Conservation (phyloP, 495 filamentous ascomycete genomes). For the Staphylotrichum longicolle region DNA sequence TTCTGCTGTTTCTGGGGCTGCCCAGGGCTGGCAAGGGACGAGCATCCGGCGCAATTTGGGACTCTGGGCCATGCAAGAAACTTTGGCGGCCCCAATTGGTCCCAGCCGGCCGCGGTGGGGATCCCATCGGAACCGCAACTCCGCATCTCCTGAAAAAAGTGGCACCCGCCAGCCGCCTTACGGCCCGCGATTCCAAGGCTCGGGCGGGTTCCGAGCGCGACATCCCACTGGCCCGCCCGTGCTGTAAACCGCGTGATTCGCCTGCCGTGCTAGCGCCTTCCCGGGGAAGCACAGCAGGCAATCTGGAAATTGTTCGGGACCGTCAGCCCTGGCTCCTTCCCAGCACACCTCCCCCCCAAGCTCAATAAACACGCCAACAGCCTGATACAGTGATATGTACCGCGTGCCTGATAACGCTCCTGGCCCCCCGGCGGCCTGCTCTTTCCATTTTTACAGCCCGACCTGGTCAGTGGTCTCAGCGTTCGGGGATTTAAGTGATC, state of each 20-base stretch:
- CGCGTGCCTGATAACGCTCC: neutral
- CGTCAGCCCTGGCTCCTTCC: neutral
- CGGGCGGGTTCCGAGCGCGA: slow-evolving; percentile 22
- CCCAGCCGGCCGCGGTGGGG: slow-evolving; percentile 20
- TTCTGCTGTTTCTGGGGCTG: neutral
- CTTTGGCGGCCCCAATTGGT: slow-evolving; percentile 9
- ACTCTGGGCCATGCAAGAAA: slow-evolving; percentile 23
- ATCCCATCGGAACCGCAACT: slow-evolving; percentile 33
- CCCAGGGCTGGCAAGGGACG: slow-evolving; percentile 16
- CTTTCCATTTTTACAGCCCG: neutral
- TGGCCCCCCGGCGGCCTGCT: too few species aligned
- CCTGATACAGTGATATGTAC: neutral
- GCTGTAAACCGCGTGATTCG: slow-evolving; percentile 7
- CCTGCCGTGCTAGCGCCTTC: neutral
- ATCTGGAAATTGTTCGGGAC: neutral
- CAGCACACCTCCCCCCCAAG: neutral
- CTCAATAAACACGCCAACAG: neutral
- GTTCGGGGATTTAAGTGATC: neutral
- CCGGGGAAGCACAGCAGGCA: neutral
- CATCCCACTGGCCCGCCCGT: neutral
- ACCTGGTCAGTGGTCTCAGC: neutral
- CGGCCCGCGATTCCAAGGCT: slow-evolving; percentile 39
- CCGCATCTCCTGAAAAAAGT: slow-evolving; percentile 39
- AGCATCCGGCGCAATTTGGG: slow-evolving; percentile 25
- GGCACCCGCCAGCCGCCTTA: slow-evolving; percentile 36